Evolutionary conservation across 1,284 basidiomycete species (phyloP), one percentile per base, ranked within the genome.

Genomic region (Ustanciosporium gigantosporum): DNA sequence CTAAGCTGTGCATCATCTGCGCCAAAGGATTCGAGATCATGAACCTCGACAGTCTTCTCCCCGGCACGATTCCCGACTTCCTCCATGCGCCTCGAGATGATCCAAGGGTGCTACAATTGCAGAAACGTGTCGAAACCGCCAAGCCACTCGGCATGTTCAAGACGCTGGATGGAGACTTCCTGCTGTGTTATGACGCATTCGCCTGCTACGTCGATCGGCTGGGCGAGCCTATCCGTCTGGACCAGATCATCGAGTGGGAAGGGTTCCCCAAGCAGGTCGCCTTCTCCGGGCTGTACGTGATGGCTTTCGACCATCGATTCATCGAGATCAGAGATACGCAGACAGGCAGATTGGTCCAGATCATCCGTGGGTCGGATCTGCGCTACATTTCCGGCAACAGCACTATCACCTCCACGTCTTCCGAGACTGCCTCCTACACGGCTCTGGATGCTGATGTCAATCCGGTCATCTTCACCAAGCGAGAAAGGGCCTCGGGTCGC

Each of bases 61-160:
- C 89, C 70, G 89, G 91, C 2, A 89, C 89, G 1, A 91, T 95
- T 24, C 82, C 82, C 0, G 80, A 80, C 44, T 81, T 82, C 46
- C 78, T 80, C 46, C 88, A 89, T 7, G 84, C 75, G 19, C 72
- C 64, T 31, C 59, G 79, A 32, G 89, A 91, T 62, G 89, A 91
- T 66, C 83, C 87, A 23, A 83, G 85, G 6, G 81, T 88, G 2
- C 84, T 85, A 39, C 84, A 86, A 43, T 78, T 96, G 31, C 84
- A 87, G 21, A 89, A 88, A 73, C 84, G 90, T 11, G 90, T 89
- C 70, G 90, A 94, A 72, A 75, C 84, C 82, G 53, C 80, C 69
- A 84, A 86, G 51, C 90, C 93, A 0, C 83, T 96, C 72, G 91
- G 91, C 13, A 93, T 96, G 86, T 95, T 92, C 84, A 84, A 91